Conservation (phyloP, 2,329 filamentous ascomycete species). For the Aspergillus uvarum region DNA sequence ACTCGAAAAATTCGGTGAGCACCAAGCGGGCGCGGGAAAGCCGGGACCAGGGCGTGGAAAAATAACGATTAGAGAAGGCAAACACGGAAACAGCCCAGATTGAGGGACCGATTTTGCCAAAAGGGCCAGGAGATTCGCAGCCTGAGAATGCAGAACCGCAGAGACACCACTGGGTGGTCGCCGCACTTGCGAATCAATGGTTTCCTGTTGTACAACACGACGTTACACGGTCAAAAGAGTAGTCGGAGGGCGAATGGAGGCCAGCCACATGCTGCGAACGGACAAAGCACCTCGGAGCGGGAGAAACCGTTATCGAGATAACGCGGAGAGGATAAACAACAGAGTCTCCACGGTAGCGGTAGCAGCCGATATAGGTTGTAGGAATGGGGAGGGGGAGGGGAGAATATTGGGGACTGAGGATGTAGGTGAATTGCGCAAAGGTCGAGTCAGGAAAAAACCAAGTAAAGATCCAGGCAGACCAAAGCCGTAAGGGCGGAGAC, state of each 20-base stretch:
- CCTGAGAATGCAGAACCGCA: conserved; percentile 11
- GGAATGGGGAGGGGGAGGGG: background rate
- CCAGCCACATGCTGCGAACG: conserved; percentile 37
- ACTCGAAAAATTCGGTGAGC: conserved; percentile 14
- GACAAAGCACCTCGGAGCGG: conserved; percentile 11
- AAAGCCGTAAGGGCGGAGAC: conserved; percentile 15
- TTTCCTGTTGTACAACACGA: conserved; percentile 31
- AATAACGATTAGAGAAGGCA: conserved; percentile 2
- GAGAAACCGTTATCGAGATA: background rate
- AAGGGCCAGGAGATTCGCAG: conserved; percentile 18
- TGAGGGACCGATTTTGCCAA: background rate
- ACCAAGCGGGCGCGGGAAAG: conserved; percentile 13
- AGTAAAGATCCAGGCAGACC: conserved; percentile 16
- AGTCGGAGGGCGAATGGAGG: conserved; percentile 33
- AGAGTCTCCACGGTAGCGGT: conserved; percentile 5
- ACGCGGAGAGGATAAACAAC: background rate
- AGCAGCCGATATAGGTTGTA: no score
- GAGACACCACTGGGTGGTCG: conserved; percentile 16
- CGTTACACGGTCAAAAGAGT: conserved; percentile 35
- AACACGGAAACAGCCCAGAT: conserved; percentile 13
- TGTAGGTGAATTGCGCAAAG: conserved; percentile 8
- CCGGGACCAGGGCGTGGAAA: conserved; percentile 10
- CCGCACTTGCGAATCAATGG: conserved; percentile 14
- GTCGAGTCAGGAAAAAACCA: conserved; percentile 14
- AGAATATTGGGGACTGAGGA: background rate